Evolutionary conservation across 306 rosid species (phyloP).

Genomic region (Quercus dentata): DNA sequence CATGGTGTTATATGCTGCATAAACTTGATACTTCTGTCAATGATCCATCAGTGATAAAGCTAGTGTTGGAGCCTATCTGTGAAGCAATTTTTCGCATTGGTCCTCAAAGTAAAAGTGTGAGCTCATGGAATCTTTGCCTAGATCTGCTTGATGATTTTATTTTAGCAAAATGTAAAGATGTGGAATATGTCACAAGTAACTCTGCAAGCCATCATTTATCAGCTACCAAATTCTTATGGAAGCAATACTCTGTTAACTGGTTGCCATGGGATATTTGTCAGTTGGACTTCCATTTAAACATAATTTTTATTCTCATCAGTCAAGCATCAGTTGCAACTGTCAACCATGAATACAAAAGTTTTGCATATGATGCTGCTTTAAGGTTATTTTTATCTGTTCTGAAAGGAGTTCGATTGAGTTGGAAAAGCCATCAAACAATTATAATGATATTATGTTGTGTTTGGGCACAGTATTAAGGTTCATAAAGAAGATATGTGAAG

Average conservation of each 20-base stretch:
- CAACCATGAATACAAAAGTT: slow-evolving; percentile 40
- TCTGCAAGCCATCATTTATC: slow-evolving; percentile 24
- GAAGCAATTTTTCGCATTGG: slow-evolving; percentile 55
- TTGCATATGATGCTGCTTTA: slow-evolving; percentile 45
- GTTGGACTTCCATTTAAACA: slow-evolving; percentile 62
- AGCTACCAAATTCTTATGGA: slow-evolving; percentile 44
- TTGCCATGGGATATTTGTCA: slow-evolving; percentile 67
- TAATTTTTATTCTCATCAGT: slow-evolving; percentile 42
- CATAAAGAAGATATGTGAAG: slow-evolving; percentile 45
- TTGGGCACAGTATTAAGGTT: slow-evolving; percentile 52
- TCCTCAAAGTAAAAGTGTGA: slow-evolving; percentile 54
- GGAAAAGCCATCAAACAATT: slow-evolving; percentile 45
- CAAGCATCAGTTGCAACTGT: slow-evolving; percentile 47
- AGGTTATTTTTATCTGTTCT: slow-evolving; percentile 55
- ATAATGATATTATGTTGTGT: slow-evolving; percentile 46
- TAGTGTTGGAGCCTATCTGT: slow-evolving; percentile 62
- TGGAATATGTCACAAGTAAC: slow-evolving; percentile 25
- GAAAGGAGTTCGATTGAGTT: slow-evolving; percentile 62
- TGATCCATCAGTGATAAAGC: slow-evolving; percentile 35
- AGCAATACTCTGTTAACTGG: slow-evolving; percentile 62
- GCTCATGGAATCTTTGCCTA: slow-evolving; percentile 58
- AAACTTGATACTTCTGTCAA: slow-evolving; percentile 65
- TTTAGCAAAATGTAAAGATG: slow-evolving; percentile 45
- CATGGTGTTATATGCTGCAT: slow-evolving; percentile 74
- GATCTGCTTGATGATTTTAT: slow-evolving; percentile 57